Percentiles rank a stretch among this genome's conserved stretches.
Conservation (phyloP, 2,329 filamentous ascomycete species). For the Fusarium armeniacum region DNA sequence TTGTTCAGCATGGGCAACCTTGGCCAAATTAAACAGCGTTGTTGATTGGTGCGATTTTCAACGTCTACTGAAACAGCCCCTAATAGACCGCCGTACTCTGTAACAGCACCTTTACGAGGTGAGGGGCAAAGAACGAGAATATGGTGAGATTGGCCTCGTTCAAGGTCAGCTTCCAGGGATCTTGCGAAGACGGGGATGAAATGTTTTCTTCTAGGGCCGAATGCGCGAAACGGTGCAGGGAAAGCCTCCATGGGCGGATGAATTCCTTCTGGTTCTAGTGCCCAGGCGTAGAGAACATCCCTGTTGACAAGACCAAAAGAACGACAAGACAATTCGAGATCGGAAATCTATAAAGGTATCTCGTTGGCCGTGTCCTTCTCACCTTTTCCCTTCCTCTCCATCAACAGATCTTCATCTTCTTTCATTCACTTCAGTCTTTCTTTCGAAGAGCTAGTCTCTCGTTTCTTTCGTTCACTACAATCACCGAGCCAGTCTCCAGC, state of each 20-base stretch:
- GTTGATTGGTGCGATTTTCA: constrained; percentile 22
- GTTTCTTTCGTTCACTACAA: constrained; percentile 33
- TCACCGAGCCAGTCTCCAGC: constrained; percentile 36
- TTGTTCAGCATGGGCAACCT: not conserved
- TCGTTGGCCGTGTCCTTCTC: constrained; percentile 4
- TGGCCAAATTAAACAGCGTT: constrained; percentile 12
- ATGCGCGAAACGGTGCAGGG: constrained; percentile 1
- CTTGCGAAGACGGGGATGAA: not conserved
- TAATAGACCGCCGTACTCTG: constrained; percentile 20
- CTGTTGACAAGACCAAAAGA: constrained; percentile 17
- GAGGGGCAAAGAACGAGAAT: not conserved
- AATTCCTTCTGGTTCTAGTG: constrained; percentile 8
- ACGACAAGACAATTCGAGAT: constrained; percentile 4
- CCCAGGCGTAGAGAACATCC: not conserved
- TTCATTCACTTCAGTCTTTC: constrained; percentile 39
- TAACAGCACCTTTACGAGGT: constrained; percentile 19
- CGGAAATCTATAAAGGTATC: constrained; percentile 29
- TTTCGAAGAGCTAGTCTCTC: constrained; percentile 39
- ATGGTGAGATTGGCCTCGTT: not conserved
- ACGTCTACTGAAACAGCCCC: constrained; percentile 21
- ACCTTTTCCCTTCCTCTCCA: constrained; percentile 12
- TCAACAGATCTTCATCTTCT: constrained; percentile 37
- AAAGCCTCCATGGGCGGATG: constrained; percentile 6
- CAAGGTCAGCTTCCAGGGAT: not conserved
- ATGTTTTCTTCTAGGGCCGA: constrained; percentile 16